Conservation (phyloP, 306 rosid genomes). For the Ormosia semicastrata region DNA sequence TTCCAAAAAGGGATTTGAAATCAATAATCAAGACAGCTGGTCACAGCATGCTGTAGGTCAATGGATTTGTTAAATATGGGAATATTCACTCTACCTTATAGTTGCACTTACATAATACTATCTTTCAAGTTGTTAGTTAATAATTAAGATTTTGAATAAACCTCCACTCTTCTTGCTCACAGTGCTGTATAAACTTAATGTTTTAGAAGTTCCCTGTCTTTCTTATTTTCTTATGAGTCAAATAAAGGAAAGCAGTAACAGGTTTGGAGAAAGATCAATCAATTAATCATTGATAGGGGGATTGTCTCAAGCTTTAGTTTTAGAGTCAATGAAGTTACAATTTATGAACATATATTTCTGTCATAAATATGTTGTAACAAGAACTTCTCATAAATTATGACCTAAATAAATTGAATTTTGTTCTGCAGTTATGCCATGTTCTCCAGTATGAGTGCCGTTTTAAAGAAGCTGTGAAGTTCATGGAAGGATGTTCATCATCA, state of each 20-base stretch:
- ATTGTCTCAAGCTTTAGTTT: conserved; percentile 13
- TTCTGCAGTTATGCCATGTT: conserved; percentile 85
- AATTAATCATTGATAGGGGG: background rate
- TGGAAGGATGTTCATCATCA: conserved; percentile 76
- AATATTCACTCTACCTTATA: background rate
- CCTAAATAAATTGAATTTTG: conserved; percentile 19
- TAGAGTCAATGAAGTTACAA: background rate
- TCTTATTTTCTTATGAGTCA: background rate
- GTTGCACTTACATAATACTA: background rate
- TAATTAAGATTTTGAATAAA: background rate
- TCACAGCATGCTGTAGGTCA: conserved; percentile 83
- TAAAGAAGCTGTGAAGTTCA: conserved; percentile 81
- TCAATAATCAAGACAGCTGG: conserved; percentile 74
- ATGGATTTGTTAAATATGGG: background rate
- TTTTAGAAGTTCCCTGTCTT: conserved; percentile 3
- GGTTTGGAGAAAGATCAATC: background rate
- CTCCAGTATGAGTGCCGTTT: conserved; percentile 72
- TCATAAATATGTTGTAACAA: background rate
- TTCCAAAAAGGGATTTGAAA: conserved; percentile 67
- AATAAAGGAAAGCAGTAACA: background rate
- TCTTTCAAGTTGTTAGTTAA: conserved; percentile 1
- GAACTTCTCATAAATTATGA: background rate
- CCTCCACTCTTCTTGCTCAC: background rate
- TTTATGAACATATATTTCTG: background rate
- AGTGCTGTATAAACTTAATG: background rate